Evolutionary conservation across 371 early-diverging fungal genomes (phyloP).

Genomic region (Mortierella sp.): DNA sequence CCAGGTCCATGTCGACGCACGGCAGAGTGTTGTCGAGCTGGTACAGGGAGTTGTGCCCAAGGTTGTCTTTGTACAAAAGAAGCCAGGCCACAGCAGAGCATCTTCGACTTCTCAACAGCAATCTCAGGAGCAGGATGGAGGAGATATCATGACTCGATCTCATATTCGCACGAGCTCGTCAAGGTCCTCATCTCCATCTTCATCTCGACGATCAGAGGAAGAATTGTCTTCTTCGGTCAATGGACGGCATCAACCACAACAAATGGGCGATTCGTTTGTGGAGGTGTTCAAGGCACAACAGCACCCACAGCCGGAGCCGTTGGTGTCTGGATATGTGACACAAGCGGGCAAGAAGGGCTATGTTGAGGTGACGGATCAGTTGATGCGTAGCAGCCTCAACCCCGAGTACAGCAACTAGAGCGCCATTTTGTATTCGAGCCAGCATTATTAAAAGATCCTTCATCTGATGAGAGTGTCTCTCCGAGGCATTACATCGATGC

Average conservation of each 20-base stretch:
- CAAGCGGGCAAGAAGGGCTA: conserved; percentile 58
- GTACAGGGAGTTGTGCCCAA: conserved; percentile 53
- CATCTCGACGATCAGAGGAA: conserved; percentile 11
- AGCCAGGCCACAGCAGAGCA: conserved; percentile 33
- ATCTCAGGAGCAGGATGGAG: conserved; percentile 12
- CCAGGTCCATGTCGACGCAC: conserved; percentile 58
- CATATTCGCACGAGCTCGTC: conserved; percentile 40
- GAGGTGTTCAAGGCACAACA: conserved; percentile 33
- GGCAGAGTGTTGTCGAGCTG: conserved; percentile 42
- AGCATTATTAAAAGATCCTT: neutral
- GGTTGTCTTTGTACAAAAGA: conserved; percentile 53
- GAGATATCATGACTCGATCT: conserved; percentile 40
- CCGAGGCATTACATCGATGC: neutral
- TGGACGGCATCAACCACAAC: conserved; percentile 16
- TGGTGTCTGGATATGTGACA: conserved; percentile 57
- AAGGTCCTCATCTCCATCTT: conserved; percentile 31
- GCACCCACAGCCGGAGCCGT: conserved; percentile 9
- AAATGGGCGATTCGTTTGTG: conserved; percentile 56
- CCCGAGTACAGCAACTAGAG: conserved; percentile 29
- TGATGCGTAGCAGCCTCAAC: conserved; percentile 41
- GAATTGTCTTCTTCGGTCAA: neutral
- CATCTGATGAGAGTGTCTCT: neutral
- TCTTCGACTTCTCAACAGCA: conserved; percentile 26
- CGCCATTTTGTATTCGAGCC: neutral
- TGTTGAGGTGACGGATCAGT: conserved; percentile 52